Percentiles rank a stretch among this genome's conserved stretches.
Conservation (phyloP, 2,329 filamentous ascomycete genomes). For the Tolypocladium album region DNA sequence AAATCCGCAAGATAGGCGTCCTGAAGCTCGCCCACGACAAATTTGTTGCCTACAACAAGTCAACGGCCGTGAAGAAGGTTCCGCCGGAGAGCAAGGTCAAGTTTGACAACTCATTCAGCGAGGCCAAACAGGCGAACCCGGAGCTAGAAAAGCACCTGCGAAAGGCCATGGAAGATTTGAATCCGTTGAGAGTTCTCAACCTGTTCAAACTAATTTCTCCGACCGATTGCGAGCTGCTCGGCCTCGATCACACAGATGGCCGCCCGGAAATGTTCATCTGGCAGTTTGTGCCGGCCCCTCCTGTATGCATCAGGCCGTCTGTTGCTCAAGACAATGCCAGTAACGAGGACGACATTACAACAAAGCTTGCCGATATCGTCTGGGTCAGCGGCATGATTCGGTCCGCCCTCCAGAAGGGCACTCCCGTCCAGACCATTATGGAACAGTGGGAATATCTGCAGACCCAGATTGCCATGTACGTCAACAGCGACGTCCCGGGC, state of each 20-base stretch:
- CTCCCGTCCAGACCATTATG: constrained; percentile 81
- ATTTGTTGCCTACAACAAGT: constrained; percentile 79
- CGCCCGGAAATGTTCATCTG: constrained; percentile 95
- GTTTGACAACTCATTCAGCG: constrained; percentile 77
- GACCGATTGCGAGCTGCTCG: constrained; percentile 81
- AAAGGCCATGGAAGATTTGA: constrained; percentile 90
- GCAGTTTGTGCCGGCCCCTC: constrained; percentile 90
- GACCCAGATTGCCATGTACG: constrained; percentile 91
- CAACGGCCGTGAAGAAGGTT: constrained; percentile 74
- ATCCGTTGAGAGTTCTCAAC: constrained; percentile 78
- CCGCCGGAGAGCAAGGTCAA: constrained; percentile 70
- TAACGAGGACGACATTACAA: constrained; percentile 93
- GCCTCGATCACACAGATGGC: constrained; percentile 75
- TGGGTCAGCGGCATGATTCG: constrained; percentile 83
- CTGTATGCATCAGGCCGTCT: constrained; percentile 86
- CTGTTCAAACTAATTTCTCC: constrained; percentile 82
- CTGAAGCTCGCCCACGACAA: constrained; percentile 93
- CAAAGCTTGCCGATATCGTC: constrained; percentile 93
- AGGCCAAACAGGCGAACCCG: constrained; percentile 64
- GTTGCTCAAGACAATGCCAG: constrained; percentile 88
- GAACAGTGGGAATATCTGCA: constrained; percentile 98
- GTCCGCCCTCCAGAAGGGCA: constrained; percentile 71
- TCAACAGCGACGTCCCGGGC: constrained; percentile 92
- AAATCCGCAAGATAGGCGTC: constrained; percentile 85
- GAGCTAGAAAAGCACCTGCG: constrained; percentile 86